These are phyloP conservation scores for Rhodamnia rubescens DNA, from an alignment of 345 rosid genomes.

Conservation along the genomic window DNA sequence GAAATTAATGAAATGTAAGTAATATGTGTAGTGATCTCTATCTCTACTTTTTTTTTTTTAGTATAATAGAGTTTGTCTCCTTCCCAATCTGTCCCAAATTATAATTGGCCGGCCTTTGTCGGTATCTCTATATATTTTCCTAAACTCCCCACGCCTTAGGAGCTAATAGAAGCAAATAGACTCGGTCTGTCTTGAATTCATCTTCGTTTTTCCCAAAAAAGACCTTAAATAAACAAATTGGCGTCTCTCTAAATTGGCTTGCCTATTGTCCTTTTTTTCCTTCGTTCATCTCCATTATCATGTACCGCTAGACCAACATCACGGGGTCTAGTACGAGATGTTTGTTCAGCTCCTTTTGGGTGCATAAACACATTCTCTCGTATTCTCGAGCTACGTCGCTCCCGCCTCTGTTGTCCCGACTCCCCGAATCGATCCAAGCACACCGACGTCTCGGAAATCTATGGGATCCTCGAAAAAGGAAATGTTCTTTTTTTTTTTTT, in stretches of 20 bases:
- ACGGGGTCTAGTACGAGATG: not conserved
- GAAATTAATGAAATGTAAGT: not conserved
- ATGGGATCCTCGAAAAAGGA: not conserved
- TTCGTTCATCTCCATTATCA: not conserved
- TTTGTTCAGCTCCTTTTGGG: not conserved
- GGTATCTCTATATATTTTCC: not conserved
- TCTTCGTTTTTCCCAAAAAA: not conserved
- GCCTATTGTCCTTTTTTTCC: not conserved
- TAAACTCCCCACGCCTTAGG: not conserved
- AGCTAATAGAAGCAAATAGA: not conserved
- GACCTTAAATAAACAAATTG: not conserved
- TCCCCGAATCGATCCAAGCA: not conserved
- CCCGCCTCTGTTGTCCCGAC: not conserved
- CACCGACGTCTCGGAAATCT: not conserved
- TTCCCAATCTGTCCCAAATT: not conserved
- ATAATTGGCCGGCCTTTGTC: not conserved
- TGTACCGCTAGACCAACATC: not conserved
- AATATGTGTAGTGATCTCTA: not conserved
- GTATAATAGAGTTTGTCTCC: not conserved
- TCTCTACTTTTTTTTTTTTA: too few relatives aligned
- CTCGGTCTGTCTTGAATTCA: not conserved
- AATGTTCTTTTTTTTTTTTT: not conserved
- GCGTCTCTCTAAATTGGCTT: not conserved
- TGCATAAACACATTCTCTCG: not conserved
- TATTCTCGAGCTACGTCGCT: not conserved